Percentiles rank a stretch among this genome's conserved stretches.
These are phyloP conservation scores for Dipodascus geniculatus DNA, from an alignment of 805 yeast genomes.

Conservation along the genomic window DNA sequence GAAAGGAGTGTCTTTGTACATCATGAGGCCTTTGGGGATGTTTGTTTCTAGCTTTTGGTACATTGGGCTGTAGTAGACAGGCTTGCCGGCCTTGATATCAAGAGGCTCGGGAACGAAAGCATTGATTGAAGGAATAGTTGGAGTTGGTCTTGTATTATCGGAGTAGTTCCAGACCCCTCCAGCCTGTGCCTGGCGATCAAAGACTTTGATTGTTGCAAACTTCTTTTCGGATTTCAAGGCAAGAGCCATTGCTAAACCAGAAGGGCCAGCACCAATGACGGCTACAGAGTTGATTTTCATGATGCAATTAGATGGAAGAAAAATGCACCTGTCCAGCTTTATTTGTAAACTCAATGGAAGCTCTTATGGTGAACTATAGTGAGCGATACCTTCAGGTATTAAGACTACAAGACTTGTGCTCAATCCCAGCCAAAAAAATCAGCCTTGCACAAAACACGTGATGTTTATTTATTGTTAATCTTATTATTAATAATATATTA, in stretches of 20 bases:
- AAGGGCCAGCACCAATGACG: constrained; percentile 70
- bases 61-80: constrained; percentile 32
- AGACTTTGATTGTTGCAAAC: constrained; percentile 37
- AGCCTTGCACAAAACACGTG: too few species aligned
- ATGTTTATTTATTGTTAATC: too few species aligned
- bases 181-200: constrained; percentile 43
- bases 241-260: constrained; percentile 54
- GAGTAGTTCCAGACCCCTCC: constrained; percentile 78
- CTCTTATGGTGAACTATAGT: too few species aligned
- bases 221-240: constrained; percentile 43
- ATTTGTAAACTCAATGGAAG: too few species aligned
- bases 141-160: constrained; percentile 21
- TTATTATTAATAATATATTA: too few species aligned
- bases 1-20: constrained; percentile 43
- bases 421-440: too few species aligned
- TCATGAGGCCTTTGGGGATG: constrained; percentile 55
- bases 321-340: too few species aligned
- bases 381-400: too few species aligned
- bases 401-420: too few species aligned
- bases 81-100: constrained; percentile 29
- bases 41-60: constrained; percentile 63
- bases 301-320: background rate
- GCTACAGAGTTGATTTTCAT: constrained; percentile 30
- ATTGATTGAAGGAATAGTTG: constrained; percentile 22
- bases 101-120: constrained; percentile 12